Base-by-base conservation (phyloP, 23 red algal species). In the Agarophyton chilense region DNA sequence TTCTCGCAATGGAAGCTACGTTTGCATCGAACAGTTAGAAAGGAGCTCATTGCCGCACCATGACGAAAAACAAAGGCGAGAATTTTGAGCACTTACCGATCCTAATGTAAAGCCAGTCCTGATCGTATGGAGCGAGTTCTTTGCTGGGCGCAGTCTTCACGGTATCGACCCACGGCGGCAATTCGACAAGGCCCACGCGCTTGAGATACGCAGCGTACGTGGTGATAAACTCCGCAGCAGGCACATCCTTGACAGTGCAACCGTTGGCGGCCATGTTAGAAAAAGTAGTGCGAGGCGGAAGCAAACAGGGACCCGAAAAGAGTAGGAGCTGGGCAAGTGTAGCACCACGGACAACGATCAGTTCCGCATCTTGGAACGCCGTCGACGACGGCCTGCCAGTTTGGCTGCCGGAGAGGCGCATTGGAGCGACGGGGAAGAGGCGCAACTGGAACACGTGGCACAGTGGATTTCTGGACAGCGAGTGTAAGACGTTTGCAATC, bases 231-330 rank as follows among this genome's bases (percentile, higher is more conserved):
- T 95, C 92, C 25, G 92, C 92, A 4, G 96, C 78, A 13, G 96
- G 79, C n/a, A 98, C 92, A 56, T 98, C 96, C 78, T 98, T 98
- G 33, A 98, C 83, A 38, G 96, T 98, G 60, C 72, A 90, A 34
- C 95, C 95, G 21, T 60, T 79, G 19, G 77, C 50, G 3, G 77
- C 54, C 51, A 55, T 55, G 39, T 58, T 34, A 28, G 24, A 2
- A 61, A 18, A 61, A 32, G 25, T 31, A 31, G 24, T 10, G 4
- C 14, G 24, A 36, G 14, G 31, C 26, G 16, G 31, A 12, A 47
- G 12, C 44, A 9, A n/a, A n/a, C n/a, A n/a, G n/a, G n/a, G n/a
- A n/a, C n/a, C n/a, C n/a, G n/a, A n/a, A n/a, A n/a, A n/a, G n/a
- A n/a, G n/a, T n/a, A n/a, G n/a, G n/a, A n/a, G n/a, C n/a, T n/a